Conservation (phyloP, 2,329 filamentous ascomycete species). For the Ophioceras dolichostomum region DNA sequence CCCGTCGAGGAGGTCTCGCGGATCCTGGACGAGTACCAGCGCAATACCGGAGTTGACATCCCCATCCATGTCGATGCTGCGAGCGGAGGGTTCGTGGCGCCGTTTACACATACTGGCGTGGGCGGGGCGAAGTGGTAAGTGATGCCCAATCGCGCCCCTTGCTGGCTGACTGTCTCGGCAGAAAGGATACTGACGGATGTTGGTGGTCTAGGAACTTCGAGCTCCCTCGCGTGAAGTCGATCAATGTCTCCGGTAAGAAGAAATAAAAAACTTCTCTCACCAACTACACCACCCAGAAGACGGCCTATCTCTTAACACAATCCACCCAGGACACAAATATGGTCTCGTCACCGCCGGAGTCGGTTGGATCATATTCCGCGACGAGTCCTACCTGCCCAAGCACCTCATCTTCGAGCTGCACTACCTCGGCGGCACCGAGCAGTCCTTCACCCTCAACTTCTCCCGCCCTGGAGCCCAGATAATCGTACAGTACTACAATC, state of each 20-base stretch:
- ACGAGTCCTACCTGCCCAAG: constrained; percentile 51
- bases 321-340: constrained; percentile 34
- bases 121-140: constrained; percentile 44
- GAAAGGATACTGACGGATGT: too few relatives aligned
- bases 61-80: constrained; percentile 57
- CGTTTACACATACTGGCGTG: constrained; percentile 42
- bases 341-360: constrained; percentile 55
- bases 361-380: constrained; percentile 60
- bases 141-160: neutral
- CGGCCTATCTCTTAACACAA: too few relatives aligned
- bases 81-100: constrained; percentile 48
- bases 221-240: constrained; percentile 49
- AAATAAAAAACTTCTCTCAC: constrained; percentile 30
- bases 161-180: neutral
- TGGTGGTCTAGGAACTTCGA: constrained; percentile 47
- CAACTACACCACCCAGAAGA: constrained; percentile 35
- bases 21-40: constrained; percentile 50
- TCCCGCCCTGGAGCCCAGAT: constrained; percentile 58
- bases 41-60: constrained; percentile 48
- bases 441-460: constrained; percentile 62
- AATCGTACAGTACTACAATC: constrained; percentile 61
- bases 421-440: constrained; percentile 60
- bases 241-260: constrained; percentile 53
- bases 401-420: constrained; percentile 58
- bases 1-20: constrained; percentile 56